Evolutionary conservation across 345 rosid genomes (phyloP), one percentile per base, ranked within the genome.

Genomic region (Lepidium aucheri): DNA sequence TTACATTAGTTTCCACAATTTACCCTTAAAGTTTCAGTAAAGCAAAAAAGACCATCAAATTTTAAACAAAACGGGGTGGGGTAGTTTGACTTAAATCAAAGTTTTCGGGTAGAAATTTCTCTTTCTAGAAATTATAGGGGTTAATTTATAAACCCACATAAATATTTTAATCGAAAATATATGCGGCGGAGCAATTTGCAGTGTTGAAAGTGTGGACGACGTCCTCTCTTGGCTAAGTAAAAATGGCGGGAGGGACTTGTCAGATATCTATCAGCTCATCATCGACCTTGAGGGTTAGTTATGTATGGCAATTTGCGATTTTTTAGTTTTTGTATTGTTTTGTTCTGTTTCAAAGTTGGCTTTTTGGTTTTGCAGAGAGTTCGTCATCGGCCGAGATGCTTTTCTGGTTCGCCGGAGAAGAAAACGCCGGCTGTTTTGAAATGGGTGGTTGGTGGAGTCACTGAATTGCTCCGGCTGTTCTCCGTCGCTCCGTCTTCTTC

Each of bases 381-480:
- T 65, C 64, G 9, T 50, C 24, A 42, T 24, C 73, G 73, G 56
- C 35, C 72, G 36, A 63, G 75, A 69, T 85, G 87, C 71, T 80
- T 81, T 73, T 77, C 90, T 26, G 79, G 75, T 38, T 53, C 74
- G 65, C 72, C 73, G 60, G 78, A 72, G 51, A 62, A 51, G 26
- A 65, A 53, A 65, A 74, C 88, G 2, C 87, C 96, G 22, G 79
- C 44, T 57, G 28, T 81, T 46, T 69, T 86, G 60, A 83, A 80
- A 39, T 63, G 84, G 60, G 88, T 85, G 1, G 96, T 92, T n/a
- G 75, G 82, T 30, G 95, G 98, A 70, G 76, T 79, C 67, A 83
- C 96, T 2, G 95, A 92, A 80, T 68, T 89, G 15, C 80, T 89
- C 26, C 78, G 95, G 62, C 56, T 82, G 5, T 62, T 92, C 70